These are phyloP conservation scores for Globisporangium iwayamae DNA, from an alignment of 352 stramenopile species.

Conservation along the genomic window DNA sequence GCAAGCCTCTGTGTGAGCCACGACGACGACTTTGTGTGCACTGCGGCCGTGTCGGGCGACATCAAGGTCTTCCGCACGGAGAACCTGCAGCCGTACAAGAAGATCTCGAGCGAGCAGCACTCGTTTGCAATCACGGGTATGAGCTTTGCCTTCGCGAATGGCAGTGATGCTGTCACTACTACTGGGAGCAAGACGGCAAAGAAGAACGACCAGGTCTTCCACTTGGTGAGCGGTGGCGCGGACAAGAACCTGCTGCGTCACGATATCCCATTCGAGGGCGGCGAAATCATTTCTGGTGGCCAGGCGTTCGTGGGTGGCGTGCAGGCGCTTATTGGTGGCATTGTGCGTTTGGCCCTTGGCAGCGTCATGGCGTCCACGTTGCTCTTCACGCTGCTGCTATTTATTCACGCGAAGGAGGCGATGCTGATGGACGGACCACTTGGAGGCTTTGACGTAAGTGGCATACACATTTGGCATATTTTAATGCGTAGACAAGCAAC, in stretches of 20 bases:
- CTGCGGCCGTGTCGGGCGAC: slow-evolving; percentile 67
- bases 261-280: slow-evolving; percentile 51
- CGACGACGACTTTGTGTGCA: slow-evolving; percentile 69
- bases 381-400: slow-evolving; percentile 73
- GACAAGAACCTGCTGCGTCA: slow-evolving; percentile 76
- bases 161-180: slow-evolving; percentile 26
- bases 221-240: slow-evolving; percentile 68
- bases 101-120: slow-evolving; percentile 54
- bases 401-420: slow-evolving; percentile 65
- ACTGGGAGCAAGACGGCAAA: neutral
- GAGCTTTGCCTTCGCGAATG: slow-evolving; percentile 44
- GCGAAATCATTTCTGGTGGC: slow-evolving; percentile 42
- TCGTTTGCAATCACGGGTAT: slow-evolving; percentile 83
- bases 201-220: slow-evolving; percentile 17
- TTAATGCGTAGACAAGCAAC: slow-evolving; percentile 4
- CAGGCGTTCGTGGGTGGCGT: slow-evolving; percentile 31
- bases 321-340: slow-evolving; percentile 23
- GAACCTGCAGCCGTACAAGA: slow-evolving; percentile 51
- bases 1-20: slow-evolving; percentile 74
- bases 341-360: slow-evolving; percentile 46
- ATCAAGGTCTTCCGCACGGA: slow-evolving; percentile 56
- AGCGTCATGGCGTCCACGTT: slow-evolving; percentile 43
- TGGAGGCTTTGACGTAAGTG: slow-evolving; percentile 48
- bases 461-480: neutral
- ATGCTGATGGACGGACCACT: slow-evolving; percentile 47